These are phyloP conservation scores for Fagopyrum homotropicum DNA, from an alignment of 148 eudicot species.

Conservation along the genomic window DNA sequence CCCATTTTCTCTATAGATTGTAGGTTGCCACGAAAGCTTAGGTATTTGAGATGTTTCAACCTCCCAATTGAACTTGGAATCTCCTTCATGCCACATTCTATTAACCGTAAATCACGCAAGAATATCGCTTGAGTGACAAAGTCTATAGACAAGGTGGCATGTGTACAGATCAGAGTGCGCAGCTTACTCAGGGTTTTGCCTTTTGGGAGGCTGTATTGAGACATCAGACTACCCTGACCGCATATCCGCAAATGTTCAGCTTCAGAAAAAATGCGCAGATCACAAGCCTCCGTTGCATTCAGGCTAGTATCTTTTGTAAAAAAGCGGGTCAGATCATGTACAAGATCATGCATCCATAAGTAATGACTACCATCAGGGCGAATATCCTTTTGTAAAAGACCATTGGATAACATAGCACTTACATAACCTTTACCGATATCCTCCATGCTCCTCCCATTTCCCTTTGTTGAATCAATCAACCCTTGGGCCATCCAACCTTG, in stretches of 20 bases:
- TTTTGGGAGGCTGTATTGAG: background rate
- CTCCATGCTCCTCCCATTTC: background rate
- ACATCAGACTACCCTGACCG: background rate
- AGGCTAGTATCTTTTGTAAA: background rate
- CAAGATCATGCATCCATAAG: conserved; percentile 10
- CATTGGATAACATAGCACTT: background rate
- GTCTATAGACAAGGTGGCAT: background rate
- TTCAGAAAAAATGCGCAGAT: background rate
- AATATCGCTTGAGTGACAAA: background rate
- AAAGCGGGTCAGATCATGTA: background rate
- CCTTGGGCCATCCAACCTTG: conserved; percentile 8
- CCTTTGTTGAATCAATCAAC: background rate
- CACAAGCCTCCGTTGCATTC: background rate
- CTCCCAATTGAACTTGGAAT: too few species aligned
- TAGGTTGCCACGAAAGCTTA: too few species aligned
- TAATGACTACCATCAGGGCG: background rate
- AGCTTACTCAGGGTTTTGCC: background rate
- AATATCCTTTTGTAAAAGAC: background rate
- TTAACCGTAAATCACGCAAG: background rate
- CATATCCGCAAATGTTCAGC: background rate
- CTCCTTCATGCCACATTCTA: background rate
- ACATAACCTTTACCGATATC: background rate
- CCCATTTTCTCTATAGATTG: too few species aligned
- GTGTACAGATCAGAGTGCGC: background rate
- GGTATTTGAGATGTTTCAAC: too few species aligned